These are phyloP conservation scores for Metschnikowia baotianmanensis DNA, from an alignment of 805 yeast species.

Conservation along the genomic window DNA sequence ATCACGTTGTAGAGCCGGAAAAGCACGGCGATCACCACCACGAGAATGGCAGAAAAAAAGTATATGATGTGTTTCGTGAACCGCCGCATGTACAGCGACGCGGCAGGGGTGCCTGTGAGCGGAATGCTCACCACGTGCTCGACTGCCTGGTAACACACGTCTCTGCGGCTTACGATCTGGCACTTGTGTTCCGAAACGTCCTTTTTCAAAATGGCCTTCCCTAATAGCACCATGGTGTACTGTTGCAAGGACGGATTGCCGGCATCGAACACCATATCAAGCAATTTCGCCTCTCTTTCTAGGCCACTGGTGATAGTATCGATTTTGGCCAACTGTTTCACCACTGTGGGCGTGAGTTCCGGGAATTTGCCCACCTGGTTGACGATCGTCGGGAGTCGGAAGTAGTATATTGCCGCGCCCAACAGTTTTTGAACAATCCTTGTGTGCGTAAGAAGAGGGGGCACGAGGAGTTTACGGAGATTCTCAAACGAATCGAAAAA, in stretches of 20 bases:
- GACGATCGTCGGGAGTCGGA: constrained; percentile 30
- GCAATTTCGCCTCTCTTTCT: constrained; percentile 31
- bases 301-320: constrained; percentile 40
- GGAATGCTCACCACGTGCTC: constrained; percentile 44
- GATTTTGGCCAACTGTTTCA: constrained; percentile 32
- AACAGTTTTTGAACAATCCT: constrained; percentile 26
- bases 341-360: constrained; percentile 22
- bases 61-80: constrained; percentile 26
- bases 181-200: constrained; percentile 30
- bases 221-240: constrained; percentile 38
- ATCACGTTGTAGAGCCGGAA: constrained; percentile 28
- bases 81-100: constrained; percentile 22
- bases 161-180: constrained; percentile 35
- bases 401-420: constrained; percentile 26
- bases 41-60: constrained; percentile 22
- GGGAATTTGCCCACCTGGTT: constrained; percentile 25
- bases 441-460: constrained; percentile 35
- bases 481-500: constrained; percentile 40
- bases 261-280: constrained; percentile 29
- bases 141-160: constrained; percentile 40
- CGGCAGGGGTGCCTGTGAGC: constrained; percentile 31
- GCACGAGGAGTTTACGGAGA: constrained; percentile 36
- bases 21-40: constrained; percentile 26
- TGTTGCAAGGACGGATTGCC: constrained; percentile 35
- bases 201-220: constrained; percentile 39